phyloP scores from a whole-genome alignment of 257 asterid species.

The Solanum neorickii region DNA sequence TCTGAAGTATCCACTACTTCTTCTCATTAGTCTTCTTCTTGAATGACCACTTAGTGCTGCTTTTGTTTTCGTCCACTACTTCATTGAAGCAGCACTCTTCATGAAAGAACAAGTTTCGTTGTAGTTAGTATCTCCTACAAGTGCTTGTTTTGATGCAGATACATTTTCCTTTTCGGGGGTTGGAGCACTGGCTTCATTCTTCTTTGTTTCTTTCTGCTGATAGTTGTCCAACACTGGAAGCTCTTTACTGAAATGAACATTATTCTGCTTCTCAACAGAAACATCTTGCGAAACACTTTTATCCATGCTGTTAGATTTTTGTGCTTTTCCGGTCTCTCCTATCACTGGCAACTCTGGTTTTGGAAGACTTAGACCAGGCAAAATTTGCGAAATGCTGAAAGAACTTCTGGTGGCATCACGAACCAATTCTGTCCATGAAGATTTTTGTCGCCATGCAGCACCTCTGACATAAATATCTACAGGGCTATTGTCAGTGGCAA shows the following conservation, averaged over 20 bases:
- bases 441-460: slow-evolving; percentile 39
- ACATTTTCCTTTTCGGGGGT: slow-evolving; percentile 1
- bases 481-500: slow-evolving; percentile 8
- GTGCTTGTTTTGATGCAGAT: slow-evolving; percentile 7
- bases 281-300: not conserved
- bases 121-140: slow-evolving; percentile 14
- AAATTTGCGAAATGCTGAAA: slow-evolving; percentile 56
- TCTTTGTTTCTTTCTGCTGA: not conserved
- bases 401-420: slow-evolving; percentile 31
- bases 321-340: slow-evolving; percentile 1
- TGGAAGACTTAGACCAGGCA: slow-evolving; percentile 25
- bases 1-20: not conserved
- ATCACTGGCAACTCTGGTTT: slow-evolving; percentile 15
- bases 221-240: slow-evolving; percentile 4
- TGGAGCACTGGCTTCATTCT: slow-evolving; percentile 7
- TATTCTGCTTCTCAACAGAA: slow-evolving; percentile 6
- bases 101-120: slow-evolving; percentile 58
- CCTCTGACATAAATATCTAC: slow-evolving; percentile 35
- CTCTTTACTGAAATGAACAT: not conserved
- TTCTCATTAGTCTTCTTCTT: slow-evolving; percentile 36
- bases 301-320: not conserved
- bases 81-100: slow-evolving; percentile 63
- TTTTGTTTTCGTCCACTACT: slow-evolving; percentile 55
- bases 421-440: slow-evolving; percentile 65
- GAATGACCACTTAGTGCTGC: slow-evolving; percentile 40